Base-by-base conservation (phyloP, 176 grass and related monocot species). In the Carex myosuroides region DNA sequence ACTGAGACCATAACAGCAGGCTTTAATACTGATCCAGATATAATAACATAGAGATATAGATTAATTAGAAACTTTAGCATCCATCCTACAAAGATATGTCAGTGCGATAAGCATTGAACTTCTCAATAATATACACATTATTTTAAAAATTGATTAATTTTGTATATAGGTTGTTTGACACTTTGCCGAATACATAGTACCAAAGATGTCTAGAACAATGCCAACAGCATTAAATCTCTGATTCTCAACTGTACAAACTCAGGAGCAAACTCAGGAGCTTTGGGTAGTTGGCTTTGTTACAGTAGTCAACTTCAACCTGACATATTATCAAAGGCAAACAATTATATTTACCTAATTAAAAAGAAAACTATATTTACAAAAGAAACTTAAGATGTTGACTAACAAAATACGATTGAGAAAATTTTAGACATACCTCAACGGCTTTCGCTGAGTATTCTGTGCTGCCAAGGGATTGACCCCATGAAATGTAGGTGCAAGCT, bases 241-340 rank as follows among this genome's bases (percentile, higher is more conserved):
- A n/a, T 73, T 73, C 70, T 50, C 70, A 21, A 52, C 70, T 52
- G 3, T 73, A 73, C n/a, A n/a, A n/a, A n/a, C n/a, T n/a, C n/a
- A n/a, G n/a, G n/a, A n/a, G n/a, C 70, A 73, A 73, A 73, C 70
- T 73, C 70, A 73, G 17, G 70, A 22, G 70, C 70, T 73, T 16
- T 73, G 70, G 46, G 80, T 64, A 16, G 80, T 91, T 83, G 87
- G 50, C 84, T 89, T 89, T 22, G 50, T 70, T 77, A 97, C 82
- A 60, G 92, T 90, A 10, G 90, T 90, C 81, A 97, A 87, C 85
- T 84, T 92, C 71, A 97, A 88, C 82, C 94, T 97, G 88, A 13
- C 89, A 55, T 74, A 75, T 10, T 39, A 60, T 74, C 6, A 67
- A 83, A 8, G 17, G 60, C 72, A 85, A 44, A 64, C 71, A 60